Conservation (phyloP, 1,284 basidiomycete species). For the Marasmius sp. region DNA sequence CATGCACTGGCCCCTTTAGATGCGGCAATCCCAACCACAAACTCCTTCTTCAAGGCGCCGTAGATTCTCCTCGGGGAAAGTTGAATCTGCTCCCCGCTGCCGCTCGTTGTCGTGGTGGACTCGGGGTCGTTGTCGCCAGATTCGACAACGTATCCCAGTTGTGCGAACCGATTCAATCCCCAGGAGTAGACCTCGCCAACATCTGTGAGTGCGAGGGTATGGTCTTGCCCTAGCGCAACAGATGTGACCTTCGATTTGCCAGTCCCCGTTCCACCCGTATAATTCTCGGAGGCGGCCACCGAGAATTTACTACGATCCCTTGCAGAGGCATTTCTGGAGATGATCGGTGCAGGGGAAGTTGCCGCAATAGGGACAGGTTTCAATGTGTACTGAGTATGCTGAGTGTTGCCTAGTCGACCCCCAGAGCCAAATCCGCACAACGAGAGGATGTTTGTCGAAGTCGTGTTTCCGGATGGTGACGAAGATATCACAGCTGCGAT, state of each 20-base stretch:
- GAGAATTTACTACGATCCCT: slow-evolving; percentile 17
- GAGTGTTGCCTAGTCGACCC: slow-evolving; percentile 67
- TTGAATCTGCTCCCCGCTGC: slow-evolving; percentile 10
- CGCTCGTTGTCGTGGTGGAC: slow-evolving; percentile 3
- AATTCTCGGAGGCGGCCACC: not conserved
- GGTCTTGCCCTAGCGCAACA: slow-evolving; percentile 91
- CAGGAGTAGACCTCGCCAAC: slow-evolving; percentile 87
- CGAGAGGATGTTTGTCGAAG: slow-evolving; percentile 9
- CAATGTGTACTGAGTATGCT: slow-evolving; percentile 80
- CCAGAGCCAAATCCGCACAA: slow-evolving; percentile 11
- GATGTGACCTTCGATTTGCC: slow-evolving; percentile 36
- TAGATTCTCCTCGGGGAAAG: slow-evolving; percentile 21
- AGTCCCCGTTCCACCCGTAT: not conserved
- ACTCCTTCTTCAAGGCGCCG: slow-evolving; percentile 79
- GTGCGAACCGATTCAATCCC: slow-evolving; percentile 86
- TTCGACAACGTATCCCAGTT: slow-evolving; percentile 89
- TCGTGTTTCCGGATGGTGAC: slow-evolving; percentile 16
- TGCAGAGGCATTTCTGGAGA: slow-evolving; percentile 13
- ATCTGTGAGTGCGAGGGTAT: slow-evolving; percentile 84
- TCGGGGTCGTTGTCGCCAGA: slow-evolving; percentile 55
- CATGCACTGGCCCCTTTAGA: slow-evolving; percentile 88
- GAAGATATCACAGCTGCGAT: slow-evolving; percentile 2
- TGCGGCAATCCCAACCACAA: slow-evolving; percentile 82
- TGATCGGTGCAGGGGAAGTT: slow-evolving; percentile 23
- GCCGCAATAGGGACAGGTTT: slow-evolving; percentile 58